Percentiles rank a stretch among this genome's conserved stretches.
Conservation (phyloP, 176 grass and related monocot genomes). For the Oryza officinalis region DNA sequence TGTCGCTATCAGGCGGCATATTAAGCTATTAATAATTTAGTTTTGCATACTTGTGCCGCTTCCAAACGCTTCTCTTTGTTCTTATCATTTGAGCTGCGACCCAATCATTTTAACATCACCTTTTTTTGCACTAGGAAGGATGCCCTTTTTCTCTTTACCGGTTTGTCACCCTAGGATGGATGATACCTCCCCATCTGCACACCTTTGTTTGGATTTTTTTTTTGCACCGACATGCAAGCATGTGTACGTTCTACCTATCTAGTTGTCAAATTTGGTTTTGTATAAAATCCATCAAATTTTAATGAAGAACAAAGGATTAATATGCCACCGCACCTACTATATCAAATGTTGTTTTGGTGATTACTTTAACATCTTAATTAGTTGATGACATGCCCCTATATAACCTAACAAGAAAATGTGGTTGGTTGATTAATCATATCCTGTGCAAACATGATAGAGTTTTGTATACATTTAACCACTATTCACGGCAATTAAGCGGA, state of each 20-base stretch:
- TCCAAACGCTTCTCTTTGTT: constrained; percentile 19
- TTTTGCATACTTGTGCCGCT: constrained; percentile 26
- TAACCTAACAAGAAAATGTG: not conserved
- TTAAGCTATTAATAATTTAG: constrained; percentile 43
- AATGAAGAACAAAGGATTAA: not conserved
- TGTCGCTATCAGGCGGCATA: constrained; percentile 53
- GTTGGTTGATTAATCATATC: not conserved
- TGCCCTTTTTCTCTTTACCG: constrained; percentile 43
- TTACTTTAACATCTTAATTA: not conserved
- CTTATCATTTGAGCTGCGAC: constrained; percentile 56
- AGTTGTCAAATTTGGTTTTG: not conserved
- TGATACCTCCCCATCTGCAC: constrained; percentile 3
- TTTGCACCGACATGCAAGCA: constrained; percentile 3
- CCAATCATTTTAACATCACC: constrained; percentile 55
- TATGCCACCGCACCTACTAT: not conserved
- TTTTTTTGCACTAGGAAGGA: constrained; percentile 41
- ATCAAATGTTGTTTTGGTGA: not conserved
- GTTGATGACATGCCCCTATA: not conserved
- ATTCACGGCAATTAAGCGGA: not conserved
- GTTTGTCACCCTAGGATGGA: constrained; percentile 46
- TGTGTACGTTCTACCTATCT: not conserved
- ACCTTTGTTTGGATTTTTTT: not conserved
- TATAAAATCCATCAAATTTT: constrained; percentile 8
- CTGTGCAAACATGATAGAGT: not conserved
- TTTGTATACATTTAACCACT: not conserved